Evolutionary conservation across 768 basidiomycete species (phyloP).

Genomic region (Panaeolus cyanescens): DNA sequence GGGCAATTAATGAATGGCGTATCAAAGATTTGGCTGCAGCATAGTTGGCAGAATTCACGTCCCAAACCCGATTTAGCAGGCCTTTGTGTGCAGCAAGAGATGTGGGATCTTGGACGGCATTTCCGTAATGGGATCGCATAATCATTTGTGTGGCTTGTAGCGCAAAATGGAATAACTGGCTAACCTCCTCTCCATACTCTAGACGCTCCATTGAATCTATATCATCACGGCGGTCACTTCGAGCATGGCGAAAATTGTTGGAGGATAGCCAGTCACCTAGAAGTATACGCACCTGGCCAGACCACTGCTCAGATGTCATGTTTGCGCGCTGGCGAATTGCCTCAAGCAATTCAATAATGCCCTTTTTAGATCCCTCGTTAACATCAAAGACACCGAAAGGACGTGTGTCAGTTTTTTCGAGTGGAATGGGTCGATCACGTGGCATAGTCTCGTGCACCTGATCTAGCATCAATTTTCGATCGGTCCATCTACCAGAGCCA

Average conservation of each 20-base stretch:
- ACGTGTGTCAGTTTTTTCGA: conserved; percentile 21
- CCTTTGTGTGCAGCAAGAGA: conserved; percentile 27
- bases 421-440: conserved; percentile 19
- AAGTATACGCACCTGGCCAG: conserved; percentile 19
- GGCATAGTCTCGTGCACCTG: conserved; percentile 13
- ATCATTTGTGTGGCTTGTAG: conserved; percentile 24
- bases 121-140: conserved; percentile 23
- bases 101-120: conserved; percentile 21
- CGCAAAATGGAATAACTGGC: conserved; percentile 25
- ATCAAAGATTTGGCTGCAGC: conserved; percentile 28
- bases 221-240: conserved; percentile 21
- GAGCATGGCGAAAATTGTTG: conserved; percentile 23
- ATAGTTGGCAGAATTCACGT: conserved; percentile 29
- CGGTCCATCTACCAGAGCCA: conserved; percentile 11
- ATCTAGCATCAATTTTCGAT: conserved; percentile 9
- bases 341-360: conserved; percentile 3
- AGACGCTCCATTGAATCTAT: conserved; percentile 20
- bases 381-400: conserved; percentile 30
- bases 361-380: conserved; percentile 31
- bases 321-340: conserved; percentile 5
- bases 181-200: conserved; percentile 24
- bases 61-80: conserved; percentile 24
- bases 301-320: conserved; percentile 19
- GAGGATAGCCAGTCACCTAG: conserved; percentile 31
- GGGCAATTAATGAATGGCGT: conserved; percentile 28